phyloP scores from a whole-genome alignment of 2,329 filamentous ascomycete species.

The Rhinocladiella mackenziei region DNA sequence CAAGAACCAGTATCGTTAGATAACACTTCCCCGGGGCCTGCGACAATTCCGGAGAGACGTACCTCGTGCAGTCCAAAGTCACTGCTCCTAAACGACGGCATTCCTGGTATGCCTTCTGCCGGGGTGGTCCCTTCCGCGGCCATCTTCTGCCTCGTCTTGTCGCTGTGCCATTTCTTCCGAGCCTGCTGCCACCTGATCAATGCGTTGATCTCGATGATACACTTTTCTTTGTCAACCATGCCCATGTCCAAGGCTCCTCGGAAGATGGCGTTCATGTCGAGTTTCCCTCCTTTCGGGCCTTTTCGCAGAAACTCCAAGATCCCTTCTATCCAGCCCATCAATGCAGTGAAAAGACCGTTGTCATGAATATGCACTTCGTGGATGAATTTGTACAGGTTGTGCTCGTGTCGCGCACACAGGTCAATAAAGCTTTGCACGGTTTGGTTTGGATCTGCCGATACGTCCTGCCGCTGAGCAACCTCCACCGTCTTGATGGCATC shows the following conservation, averaged over 20 bases:
- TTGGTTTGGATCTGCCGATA: conserved; percentile 93
- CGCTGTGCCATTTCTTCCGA: conserved; percentile 94
- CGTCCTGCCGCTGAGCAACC: conserved; percentile 67
- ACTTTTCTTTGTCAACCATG: conserved; percentile 65
- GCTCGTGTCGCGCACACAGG: conserved; percentile 86
- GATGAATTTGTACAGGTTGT: conserved; percentile 98
- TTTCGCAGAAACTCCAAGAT: conserved; percentile 90
- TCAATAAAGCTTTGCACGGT: conserved; percentile 98
- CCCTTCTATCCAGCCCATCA: conserved; percentile 96
- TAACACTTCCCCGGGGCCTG: neutral
- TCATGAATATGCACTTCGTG: conserved; percentile 97
- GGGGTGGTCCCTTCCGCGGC: conserved; percentile 66
- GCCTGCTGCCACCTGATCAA: conserved; percentile 93
- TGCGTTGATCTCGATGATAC: conserved; percentile 74
- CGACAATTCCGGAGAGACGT: conserved; percentile 27
- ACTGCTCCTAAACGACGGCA: conserved; percentile 63
- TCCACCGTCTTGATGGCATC: conserved; percentile 82
- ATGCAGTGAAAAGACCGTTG: conserved; percentile 88
- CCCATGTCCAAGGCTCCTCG: conserved; percentile 68
- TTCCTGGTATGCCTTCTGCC: conserved; percentile 52
- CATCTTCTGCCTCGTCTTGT: conserved; percentile 99
- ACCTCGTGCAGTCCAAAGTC: conserved; percentile 89
- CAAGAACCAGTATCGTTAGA: neutral
- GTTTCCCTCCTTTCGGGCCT: conserved; percentile 76
- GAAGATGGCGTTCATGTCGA: conserved; percentile 93